phyloP scores from a whole-genome alignment of 164 flowering plant species.

The Liquidambar formosana region DNA sequence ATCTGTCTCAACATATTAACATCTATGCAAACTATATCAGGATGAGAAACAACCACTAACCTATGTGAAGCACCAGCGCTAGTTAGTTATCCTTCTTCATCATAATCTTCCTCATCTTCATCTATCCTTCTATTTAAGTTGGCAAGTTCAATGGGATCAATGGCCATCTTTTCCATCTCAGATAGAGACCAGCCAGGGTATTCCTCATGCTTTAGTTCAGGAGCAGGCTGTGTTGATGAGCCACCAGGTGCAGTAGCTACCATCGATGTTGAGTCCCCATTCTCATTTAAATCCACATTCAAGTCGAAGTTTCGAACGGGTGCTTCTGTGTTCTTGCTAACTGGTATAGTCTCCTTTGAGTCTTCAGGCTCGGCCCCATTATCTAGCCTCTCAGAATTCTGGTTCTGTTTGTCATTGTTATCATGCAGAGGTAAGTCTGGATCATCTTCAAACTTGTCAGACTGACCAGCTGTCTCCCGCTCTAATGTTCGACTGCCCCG shows the following conservation, averaged over 20 bases:
- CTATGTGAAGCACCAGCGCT: no score
- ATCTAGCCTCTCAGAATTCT: constrained; percentile 22
- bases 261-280: constrained; percentile 27
- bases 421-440: constrained; percentile 26
- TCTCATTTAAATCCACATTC: constrained; percentile 54
- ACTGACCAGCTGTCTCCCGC: constrained; percentile 41
- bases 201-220: constrained; percentile 58
- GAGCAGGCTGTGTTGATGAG: constrained; percentile 1
- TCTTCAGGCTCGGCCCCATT: constrained; percentile 34
- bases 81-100: constrained; percentile 65
- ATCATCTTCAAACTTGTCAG: constrained; percentile 31
- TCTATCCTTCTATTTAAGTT: constrained; percentile 38
- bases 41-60: no score
- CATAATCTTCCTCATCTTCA: constrained; percentile 86
- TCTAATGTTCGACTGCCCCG: constrained; percentile 31
- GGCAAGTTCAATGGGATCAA: constrained; percentile 71
- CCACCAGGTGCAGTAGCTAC: not conserved
- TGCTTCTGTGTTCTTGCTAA: constrained; percentile 21
- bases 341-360: constrained; percentile 30
- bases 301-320: constrained; percentile 50
- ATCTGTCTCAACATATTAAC: no score
- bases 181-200: constrained; percentile 73
- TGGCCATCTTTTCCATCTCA: constrained; percentile 61
- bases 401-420: constrained; percentile 23
- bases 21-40: no score